Evolutionary conservation across 1,284 basidiomycete genomes (phyloP), one percentile per base, ranked within the genome.

Genomic region (Malassezia nana): DNA sequence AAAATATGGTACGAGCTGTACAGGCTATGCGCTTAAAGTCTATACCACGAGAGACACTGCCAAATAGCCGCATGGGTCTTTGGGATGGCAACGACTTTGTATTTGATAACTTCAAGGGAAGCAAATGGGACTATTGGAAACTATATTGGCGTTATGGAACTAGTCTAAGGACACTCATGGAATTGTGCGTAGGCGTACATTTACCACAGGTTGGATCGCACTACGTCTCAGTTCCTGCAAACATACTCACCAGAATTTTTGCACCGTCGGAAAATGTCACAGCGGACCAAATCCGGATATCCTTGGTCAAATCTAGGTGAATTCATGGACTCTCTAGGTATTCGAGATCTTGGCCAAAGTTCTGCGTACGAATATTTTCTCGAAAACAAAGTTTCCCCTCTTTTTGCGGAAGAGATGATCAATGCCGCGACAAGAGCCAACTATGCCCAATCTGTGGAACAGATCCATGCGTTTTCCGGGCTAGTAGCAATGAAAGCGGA

Each of bases 341-440:
- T 84, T 78, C 68, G 74, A 6, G 25, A 46, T 2, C 43, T 66
- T 2, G 58, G 46, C 0, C 41, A 40, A 2, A 44, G 40, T 3
- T 58, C 59, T 2, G 66, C 67, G 0, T 26, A 77, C 81, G 48
- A 58, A 20, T 65, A 64, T 53, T 55, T 55, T 42, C 51, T 55
- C 6, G 45, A 52, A 4, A 50, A 61, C 2, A 40, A 66, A 9
- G 62, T 72, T 1, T 60, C 62, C 0, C 55, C 60, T 38, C 57
- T 65, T 13, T 70, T 69, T 40, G 79, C 82, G 6, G 78, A 79
- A 38, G 92, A 98, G 75, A 76, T 94, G 47, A 79, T 91, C 44
- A 87, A 89, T 58, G 85, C 83, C 2, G 82, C 84, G 4, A 88
- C 87, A 7, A 79, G 89, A 16, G 87, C 90, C 41, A 96, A 95